phyloP scores from a whole-genome alignment of 257 asterid genomes.

The Nicotiana otophora region DNA sequence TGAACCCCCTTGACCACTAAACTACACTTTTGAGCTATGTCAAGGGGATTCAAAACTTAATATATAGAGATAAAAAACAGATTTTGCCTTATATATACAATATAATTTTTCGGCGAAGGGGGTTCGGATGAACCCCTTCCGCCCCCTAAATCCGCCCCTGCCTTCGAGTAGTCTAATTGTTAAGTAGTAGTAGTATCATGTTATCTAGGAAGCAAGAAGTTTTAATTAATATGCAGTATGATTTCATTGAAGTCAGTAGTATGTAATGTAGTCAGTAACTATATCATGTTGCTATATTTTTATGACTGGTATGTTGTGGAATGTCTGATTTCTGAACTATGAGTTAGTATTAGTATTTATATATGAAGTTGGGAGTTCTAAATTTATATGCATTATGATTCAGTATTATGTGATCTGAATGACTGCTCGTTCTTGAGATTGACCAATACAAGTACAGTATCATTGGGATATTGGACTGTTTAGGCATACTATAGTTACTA shows the following conservation, averaged over 20 bases:
- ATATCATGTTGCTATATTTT: background rate
- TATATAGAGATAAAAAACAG: too few species aligned
- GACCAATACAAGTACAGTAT: too few species aligned
- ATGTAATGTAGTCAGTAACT: background rate
- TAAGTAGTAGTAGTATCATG: background rate
- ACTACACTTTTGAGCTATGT: too few species aligned
- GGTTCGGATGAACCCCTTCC: too few species aligned
- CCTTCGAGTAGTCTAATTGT: background rate
- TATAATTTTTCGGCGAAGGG: too few species aligned
- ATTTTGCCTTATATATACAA: too few species aligned
- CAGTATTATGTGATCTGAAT: background rate
- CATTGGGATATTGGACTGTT: too few species aligned
- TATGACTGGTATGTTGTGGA: background rate
- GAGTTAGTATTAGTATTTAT: background rate
- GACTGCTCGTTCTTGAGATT: background rate
- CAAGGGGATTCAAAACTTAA: too few species aligned
- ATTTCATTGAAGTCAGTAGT: background rate
- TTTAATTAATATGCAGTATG: background rate
- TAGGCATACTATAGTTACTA: too few species aligned
- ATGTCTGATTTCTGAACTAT: background rate
- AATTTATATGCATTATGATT: background rate
- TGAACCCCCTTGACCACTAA: too few species aligned
- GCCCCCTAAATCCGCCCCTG: too few species aligned
- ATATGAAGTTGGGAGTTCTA: background rate
- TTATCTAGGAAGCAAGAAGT: background rate